These are phyloP conservation scores for Boletellus emodensis DNA, from an alignment of 768 basidiomycete genomes.

Conservation along the genomic window DNA sequence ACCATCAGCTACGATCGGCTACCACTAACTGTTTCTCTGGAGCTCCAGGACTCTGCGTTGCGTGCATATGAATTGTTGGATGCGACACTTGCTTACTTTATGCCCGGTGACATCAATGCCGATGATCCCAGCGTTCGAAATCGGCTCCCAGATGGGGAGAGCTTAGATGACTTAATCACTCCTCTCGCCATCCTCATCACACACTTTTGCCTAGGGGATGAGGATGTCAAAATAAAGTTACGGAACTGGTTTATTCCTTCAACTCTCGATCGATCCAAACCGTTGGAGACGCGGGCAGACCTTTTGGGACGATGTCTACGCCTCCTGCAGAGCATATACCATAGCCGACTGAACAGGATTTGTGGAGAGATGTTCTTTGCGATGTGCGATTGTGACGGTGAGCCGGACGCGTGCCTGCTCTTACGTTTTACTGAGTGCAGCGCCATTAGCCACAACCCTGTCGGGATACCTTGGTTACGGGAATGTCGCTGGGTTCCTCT, in stretches of 20 bases:
- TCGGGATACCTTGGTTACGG: conserved; percentile 89
- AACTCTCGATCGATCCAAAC: conserved; percentile 72
- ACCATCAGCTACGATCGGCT: too few relatives aligned
- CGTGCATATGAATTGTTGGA: conserved; percentile 70
- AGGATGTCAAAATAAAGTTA: conserved; percentile 49
- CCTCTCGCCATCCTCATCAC: conserved; percentile 76
- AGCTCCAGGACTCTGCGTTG: conserved; percentile 51
- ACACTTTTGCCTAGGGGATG: conserved; percentile 64
- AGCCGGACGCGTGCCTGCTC: conserved; percentile 4
- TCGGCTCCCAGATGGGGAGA: conserved; percentile 37
- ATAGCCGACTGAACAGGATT: conserved; percentile 66
- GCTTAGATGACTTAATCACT: conserved; percentile 72
- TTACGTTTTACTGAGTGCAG: not conserved
- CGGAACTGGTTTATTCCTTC: conserved; percentile 71
- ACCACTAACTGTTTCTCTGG: too few relatives aligned
- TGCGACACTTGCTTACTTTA: conserved; percentile 51
- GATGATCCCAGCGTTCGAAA: conserved; percentile 63
- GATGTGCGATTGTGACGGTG: conserved; percentile 75
- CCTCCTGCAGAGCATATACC: conserved; percentile 70
- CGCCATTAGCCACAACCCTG: conserved; percentile 55
- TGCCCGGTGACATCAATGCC: conserved; percentile 59
- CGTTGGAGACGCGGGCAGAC: conserved; percentile 71
- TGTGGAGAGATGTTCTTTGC: conserved; percentile 87
- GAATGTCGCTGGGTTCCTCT: conserved; percentile 91
- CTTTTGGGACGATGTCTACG: conserved; percentile 78